Conservation (phyloP, 2,329 filamentous ascomycete species). For the Pyricularia sp. region DNA sequence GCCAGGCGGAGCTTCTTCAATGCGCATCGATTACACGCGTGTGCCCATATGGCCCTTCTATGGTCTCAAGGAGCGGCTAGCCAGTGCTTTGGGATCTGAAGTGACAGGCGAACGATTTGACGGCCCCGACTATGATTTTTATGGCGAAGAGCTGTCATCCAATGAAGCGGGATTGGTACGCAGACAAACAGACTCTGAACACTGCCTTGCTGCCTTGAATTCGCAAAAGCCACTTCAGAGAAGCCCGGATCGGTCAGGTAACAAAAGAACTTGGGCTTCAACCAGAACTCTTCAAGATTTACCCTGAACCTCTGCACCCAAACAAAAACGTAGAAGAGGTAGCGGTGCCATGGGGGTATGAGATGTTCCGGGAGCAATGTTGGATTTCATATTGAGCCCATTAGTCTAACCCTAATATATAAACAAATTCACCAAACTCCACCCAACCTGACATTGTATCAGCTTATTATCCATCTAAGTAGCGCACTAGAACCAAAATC, state of each 20-base stretch:
- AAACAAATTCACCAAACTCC: neutral
- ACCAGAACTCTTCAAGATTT: neutral
- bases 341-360: neutral
- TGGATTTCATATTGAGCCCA: neutral
- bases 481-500: neutral
- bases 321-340: neutral
- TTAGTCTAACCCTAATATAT: neutral
- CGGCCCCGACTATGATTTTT: constrained; percentile 7
- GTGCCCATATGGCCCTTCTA: constrained; percentile 46
- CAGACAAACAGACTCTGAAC: constrained; percentile 28
- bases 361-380: neutral
- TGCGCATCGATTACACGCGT: constrained; percentile 31
- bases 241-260: constrained; percentile 28
- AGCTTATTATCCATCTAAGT: constrained; percentile 38
- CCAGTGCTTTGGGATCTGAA: constrained; percentile 40
- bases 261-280: constrained; percentile 3
- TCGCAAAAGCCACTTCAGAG: constrained; percentile 27
- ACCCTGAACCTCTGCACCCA: neutral
- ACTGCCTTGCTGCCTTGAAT: constrained; percentile 8
- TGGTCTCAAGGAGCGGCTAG: constrained; percentile 45
- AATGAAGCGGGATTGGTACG: constrained; percentile 32
- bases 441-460: neutral
- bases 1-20: neutral
- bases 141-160: constrained; percentile 12
- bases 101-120: constrained; percentile 31